These are phyloP conservation scores for Salvia miltiorrhiza DNA, from an alignment of 257 asterid species.

Conservation along the genomic window DNA sequence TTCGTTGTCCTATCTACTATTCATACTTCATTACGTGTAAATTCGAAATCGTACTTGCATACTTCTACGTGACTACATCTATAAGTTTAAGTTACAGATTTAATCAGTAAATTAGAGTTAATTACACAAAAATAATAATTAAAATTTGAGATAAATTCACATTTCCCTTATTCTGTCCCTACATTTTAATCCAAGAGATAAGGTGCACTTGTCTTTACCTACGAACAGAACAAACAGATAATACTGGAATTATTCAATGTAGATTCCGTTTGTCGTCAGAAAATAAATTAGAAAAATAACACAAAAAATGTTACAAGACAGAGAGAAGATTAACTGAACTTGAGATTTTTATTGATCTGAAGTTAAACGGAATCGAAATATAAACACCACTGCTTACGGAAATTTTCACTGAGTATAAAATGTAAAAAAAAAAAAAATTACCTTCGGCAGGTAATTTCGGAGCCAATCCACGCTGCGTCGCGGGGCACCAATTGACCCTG, in stretches of 20 bases:
- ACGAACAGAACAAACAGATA: background rate
- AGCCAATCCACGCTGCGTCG: too few relatives aligned
- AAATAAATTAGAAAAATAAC: background rate
- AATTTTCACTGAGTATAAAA: background rate
- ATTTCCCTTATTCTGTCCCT: background rate
- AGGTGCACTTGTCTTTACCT: background rate
- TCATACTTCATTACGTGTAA: too few relatives aligned
- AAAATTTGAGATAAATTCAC: background rate
- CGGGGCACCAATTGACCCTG: too few relatives aligned
- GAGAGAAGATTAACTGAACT: background rate
- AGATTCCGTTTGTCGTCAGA: background rate
- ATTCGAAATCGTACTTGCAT: too few relatives aligned
- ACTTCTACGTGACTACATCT: too few relatives aligned
- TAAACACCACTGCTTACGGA: background rate
- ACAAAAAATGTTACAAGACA: background rate
- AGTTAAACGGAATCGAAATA: conserved; percentile 2
- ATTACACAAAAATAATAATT: background rate
- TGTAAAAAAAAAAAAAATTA: background rate
- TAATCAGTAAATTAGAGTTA: background rate
- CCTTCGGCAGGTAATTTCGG: conserved; percentile 38
- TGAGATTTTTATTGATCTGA: conserved; percentile 21
- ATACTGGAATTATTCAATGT: too few relatives aligned
- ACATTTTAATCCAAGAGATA: background rate
- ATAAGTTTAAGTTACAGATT: too few relatives aligned
- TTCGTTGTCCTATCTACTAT: too few relatives aligned